Evolutionary conservation across 495 filamentous ascomycete species (phyloP), one percentile per base, ranked within the genome.

Genomic region (Hypoxylon intermedium): DNA sequence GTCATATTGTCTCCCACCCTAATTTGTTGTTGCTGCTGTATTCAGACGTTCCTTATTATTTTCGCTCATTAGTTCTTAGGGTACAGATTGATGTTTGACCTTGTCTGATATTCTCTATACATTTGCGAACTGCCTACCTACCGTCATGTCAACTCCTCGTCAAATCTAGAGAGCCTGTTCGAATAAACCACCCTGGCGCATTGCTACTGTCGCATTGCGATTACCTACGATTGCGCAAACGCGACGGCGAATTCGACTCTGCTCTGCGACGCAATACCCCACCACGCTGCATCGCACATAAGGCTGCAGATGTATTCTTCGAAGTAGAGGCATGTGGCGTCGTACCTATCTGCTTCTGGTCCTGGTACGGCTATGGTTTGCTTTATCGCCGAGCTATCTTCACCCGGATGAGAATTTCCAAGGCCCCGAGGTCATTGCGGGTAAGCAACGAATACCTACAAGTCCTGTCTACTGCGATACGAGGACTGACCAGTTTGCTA

Each of bases 391-490:
- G 40, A 97, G 93, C 78, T 98, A 98, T 74, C 84, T 98, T 24
- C 94, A 98, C 74, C 94, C 94, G 2, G 94, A 98, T 76, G 94
- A 98, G 80, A 91, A 97, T 75, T 98, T 98, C 70, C 94, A 98
- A 70, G 94, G 94, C 15, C 94, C 93, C 7, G 94, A 98, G 78
- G 89, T 98, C 48, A 93, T 97, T 67, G 92, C 93, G 57, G 92
- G 93, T 97, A 86, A 71, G 89, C 56, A 47, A 16, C 36, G 16
- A 28, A 57, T 33, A 42, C n/a, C n/a, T 33, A 40, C n/a, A 37
- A n/a, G n/a, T n/a, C n/a, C n/a, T n/a, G n/a, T n/a, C n/a, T n/a
- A n/a, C n/a, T n/a, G n/a, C n/a, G n/a, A n/a, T n/a, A n/a, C n/a
- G n/a, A n/a, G n/a, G n/a, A n/a, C n/a, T 34, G 26, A 33, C 58